Evolutionary conservation across 345 rosid genomes (phyloP), one percentile per base, ranked within the genome.

Genomic region (Zanthoxylum bungeanum): DNA sequence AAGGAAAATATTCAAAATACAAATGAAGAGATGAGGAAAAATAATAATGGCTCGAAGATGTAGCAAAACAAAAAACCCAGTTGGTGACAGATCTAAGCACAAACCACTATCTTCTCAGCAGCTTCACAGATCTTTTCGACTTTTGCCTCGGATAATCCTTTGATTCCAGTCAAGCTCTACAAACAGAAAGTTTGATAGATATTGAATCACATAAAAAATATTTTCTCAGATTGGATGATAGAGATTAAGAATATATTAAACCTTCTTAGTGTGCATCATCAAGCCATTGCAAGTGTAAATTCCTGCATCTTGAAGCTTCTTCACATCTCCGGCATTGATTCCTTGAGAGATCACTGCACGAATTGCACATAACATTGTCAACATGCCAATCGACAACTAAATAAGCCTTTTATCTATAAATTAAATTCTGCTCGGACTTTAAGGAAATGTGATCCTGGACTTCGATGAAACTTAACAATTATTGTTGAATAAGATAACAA

Each of bases 251-350:
- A 30, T 17, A 31, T 1, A 31, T 28, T 21, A 47, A 69, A 88
- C 95, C 97, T 94, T 92, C 86, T 88, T 92, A 31, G 98, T 94
- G 73, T 90, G 95, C 98, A 92, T 94, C 98, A 92, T 90, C 81
- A 92, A 88, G 60, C 98, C 97, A 79, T 94, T 94, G 83, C 98
- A 94, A 72, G 98, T 92, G 71, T 87, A 87, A 67, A 94, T 94
- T 77, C 98, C 97, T 47, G 97, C 98, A 80, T 94, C 98, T 68
- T 94, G 97, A 66, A 94, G 90, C 63, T 90, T 94, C 59, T 92
- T 92, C 70, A 92, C 89, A 70, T 94, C 97, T 77, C 97, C 95
- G 42, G 97, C 92, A 73, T 91, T 93, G 77, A 93, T 88, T 68
- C 97, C 98, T 76, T 87, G 93, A 47, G 90, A 72, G 59, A 80